Evolutionary conservation across 495 filamentous ascomycete genomes (phyloP), one percentile per base, ranked within the genome.

Genomic region (Monascus purpureus): DNA sequence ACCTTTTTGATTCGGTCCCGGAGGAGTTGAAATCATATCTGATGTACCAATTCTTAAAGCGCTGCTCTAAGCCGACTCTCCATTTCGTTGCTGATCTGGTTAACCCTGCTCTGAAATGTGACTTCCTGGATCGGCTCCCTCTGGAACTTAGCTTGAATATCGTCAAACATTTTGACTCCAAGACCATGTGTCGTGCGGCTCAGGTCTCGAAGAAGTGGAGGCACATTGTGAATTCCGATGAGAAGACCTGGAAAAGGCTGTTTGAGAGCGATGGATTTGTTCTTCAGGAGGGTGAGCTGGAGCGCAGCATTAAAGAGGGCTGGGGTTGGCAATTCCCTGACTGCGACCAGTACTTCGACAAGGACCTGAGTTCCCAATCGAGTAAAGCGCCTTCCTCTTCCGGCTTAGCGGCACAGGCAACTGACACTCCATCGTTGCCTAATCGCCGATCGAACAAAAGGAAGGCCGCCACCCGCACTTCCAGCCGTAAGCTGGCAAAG

Each of bases 251-350:
- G 90, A 95, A 93, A 56, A 81, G 87, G 35, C 65, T 93, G 1
- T 77, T 99, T 38, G 85, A 93, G 36, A 63, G 63, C 8, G 84
- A 94, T 53, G 82, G 82, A 0, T 93, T 80, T 53, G 49, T 55
- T 8, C 61, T 96, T 11, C 78, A 83, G 11, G 70, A 79, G 2
- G 82, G 83, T 8, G 90, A 99, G 47, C 60, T 99, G 12, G 73
- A 88, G 32, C 72, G 75, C 38, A 87, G 90, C 9, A 80, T 96
- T 32, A 70, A 64, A 17, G 80, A 96, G 58, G 90, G 90, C n/a
- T 99, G 90, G 90, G 90, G 87, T n/a, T 99, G 88, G 83, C 90
- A 96, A 49, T 77, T 82, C 52, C 82, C 86, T 2, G 72, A 73
- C 32, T 82, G 76, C 4, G 50, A 65, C 6, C 71, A 84, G 40